A percentile compares a stretch with the other conserved stretches of the same genome.
These are phyloP conservation scores for Isatis lusitanica DNA, from an alignment of 441 rosid species.

Conservation along the genomic window DNA sequence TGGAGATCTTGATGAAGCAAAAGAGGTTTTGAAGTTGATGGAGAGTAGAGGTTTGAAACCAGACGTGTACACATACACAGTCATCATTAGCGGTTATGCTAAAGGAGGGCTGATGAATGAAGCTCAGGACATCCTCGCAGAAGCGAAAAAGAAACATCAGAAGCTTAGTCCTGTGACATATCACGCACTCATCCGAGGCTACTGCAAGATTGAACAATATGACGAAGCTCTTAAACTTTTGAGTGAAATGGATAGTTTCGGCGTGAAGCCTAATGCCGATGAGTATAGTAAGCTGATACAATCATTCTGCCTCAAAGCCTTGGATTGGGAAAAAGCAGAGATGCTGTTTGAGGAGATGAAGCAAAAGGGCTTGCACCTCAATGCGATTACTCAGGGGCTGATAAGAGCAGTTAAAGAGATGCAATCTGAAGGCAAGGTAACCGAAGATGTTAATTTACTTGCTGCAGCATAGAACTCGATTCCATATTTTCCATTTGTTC, in stretches of 20 bases:
- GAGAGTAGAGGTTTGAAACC: slow-evolving; percentile 74
- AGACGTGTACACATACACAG: slow-evolving; percentile 74
- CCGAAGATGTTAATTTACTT: slow-evolving; percentile 21
- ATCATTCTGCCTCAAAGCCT: slow-evolving; percentile 72
- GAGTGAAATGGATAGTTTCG: slow-evolving; percentile 66
- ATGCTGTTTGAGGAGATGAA: slow-evolving; percentile 65
- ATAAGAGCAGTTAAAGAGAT: slow-evolving; percentile 80
- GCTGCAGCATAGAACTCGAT: slow-evolving; percentile 31
- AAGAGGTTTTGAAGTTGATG: slow-evolving; percentile 65
- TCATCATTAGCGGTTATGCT: slow-evolving; percentile 72
- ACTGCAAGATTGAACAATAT: slow-evolving; percentile 74
- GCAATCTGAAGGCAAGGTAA: slow-evolving; percentile 45
- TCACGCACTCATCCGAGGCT: slow-evolving; percentile 80
- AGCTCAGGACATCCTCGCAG: slow-evolving; percentile 55
- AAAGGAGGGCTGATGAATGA: slow-evolving; percentile 73
- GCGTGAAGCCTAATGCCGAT: slow-evolving; percentile 61
- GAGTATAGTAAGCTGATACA: slow-evolving; percentile 83
- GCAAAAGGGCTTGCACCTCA: slow-evolving; percentile 63
- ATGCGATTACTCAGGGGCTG: slow-evolving; percentile 70
- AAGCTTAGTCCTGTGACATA: slow-evolving; percentile 69
- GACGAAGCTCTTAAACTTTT: slow-evolving; percentile 66
- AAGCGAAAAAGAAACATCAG: slow-evolving; percentile 73
- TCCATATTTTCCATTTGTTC: slow-evolving; percentile 4
- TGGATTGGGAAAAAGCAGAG: slow-evolving; percentile 79
- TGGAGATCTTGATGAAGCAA: slow-evolving; percentile 59